A percentile compares a stretch with the other conserved stretches of the same genome.
Evolutionary conservation across 192 early-diverging fungal species (phyloP).

Genomic region (Cladochytrium replicatum): DNA sequence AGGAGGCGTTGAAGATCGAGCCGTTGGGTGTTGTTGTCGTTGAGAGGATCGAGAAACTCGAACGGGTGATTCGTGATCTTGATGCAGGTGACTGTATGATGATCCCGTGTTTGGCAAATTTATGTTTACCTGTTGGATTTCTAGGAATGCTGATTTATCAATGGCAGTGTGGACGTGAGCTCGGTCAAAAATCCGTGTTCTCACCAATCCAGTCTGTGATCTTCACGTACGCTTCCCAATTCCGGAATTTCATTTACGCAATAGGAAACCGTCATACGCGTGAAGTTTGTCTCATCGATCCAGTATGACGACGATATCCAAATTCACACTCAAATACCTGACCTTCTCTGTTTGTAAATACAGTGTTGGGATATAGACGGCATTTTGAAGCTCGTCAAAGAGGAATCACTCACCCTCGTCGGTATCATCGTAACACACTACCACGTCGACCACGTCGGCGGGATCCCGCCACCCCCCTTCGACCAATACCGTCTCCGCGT

Average conservation of each 20-base stretch:
- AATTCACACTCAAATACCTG: background rate
- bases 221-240: conserved; percentile 64
- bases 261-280: conserved; percentile 56
- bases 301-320: conserved; percentile 30
- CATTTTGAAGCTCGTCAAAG: conserved; percentile 50
- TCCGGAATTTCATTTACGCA: conserved; percentile 82
- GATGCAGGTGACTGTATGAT: background rate
- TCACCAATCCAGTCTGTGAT: conserved; percentile 68
- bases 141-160: conserved; percentile 52
- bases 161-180: conserved; percentile 61
- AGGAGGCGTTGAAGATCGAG: conserved; percentile 15
- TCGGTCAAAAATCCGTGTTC: conserved; percentile 43
- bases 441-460: conserved; percentile 82
- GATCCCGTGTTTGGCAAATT: no score
- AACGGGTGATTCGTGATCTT: background rate
- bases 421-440: conserved; percentile 70
- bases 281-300: conserved; percentile 75
- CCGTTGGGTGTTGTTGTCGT: conserved; percentile 7
- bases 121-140: conserved; percentile 6
- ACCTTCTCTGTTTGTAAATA: conserved; percentile 1
- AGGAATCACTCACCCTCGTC: conserved; percentile 54
- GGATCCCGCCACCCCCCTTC: conserved; percentile 78
- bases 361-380: conserved; percentile 91
- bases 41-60: background rate
- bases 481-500: conserved; percentile 70